A percentile compares a stretch with the other conserved stretches of the same genome.
These are phyloP conservation scores for Hypericum androsaemum DNA, from an alignment of 345 rosid genomes.

Conservation along the genomic window DNA sequence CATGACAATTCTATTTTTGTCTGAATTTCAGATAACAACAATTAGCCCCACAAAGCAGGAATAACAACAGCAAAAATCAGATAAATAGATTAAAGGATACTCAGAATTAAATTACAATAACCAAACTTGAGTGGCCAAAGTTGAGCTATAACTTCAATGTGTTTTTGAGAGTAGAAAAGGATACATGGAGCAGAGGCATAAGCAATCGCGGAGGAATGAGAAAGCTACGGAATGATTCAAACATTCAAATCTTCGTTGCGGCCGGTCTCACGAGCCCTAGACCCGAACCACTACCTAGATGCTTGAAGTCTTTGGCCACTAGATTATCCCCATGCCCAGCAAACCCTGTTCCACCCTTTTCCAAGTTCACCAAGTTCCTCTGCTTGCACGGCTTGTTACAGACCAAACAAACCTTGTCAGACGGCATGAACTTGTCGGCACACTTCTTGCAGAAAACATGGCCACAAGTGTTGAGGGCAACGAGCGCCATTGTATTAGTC, in stretches of 20 bases:
- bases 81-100: too few species aligned
- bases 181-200: neutral
- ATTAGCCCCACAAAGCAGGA: too few species aligned
- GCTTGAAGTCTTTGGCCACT: slow-evolving; percentile 80
- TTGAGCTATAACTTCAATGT: too few species aligned
- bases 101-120: too few species aligned
- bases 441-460: slow-evolving; percentile 98
- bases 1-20: too few species aligned
- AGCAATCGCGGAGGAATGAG: neutral
- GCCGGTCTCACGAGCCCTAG: slow-evolving; percentile 76
- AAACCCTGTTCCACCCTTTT: slow-evolving; percentile 88
- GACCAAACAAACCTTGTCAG: slow-evolving; percentile 75
- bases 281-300: slow-evolving; percentile 92
- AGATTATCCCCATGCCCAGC: slow-evolving; percentile 79
- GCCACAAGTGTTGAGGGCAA: slow-evolving; percentile 80
- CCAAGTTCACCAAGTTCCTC: slow-evolving; percentile 58
- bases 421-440: slow-evolving; percentile 61
- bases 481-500: slow-evolving; percentile 65
- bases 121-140: too few species aligned
- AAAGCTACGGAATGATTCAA: too few species aligned
- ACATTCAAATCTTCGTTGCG: slow-evolving; percentile 12
- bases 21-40: too few species aligned
- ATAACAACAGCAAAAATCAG: too few species aligned
- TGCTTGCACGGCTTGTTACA: slow-evolving; percentile 70
- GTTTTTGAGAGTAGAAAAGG: too few species aligned